Conservation (phyloP, 768 basidiomycete genomes). For the Auriscalpium vulgare region DNA sequence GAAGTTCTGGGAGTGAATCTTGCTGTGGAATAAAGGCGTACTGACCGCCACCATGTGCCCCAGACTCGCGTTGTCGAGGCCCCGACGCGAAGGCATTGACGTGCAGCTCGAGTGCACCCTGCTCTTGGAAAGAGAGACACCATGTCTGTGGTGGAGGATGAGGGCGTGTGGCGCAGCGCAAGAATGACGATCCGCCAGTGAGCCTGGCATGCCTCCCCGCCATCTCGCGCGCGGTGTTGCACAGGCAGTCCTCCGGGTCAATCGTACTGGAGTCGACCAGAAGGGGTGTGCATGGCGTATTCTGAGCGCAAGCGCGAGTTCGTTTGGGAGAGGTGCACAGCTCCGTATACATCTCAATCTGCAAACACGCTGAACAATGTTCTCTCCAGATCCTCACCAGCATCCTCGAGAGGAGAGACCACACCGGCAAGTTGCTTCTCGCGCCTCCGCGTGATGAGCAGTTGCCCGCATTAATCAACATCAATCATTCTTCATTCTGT, state of each 20-base stretch:
- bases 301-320: conserved; percentile 52
- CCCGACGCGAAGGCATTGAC: conserved; percentile 63
- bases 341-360: too few relatives aligned
- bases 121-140: conserved; percentile 54
- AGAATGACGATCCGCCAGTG: conserved; percentile 56
- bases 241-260: conserved; percentile 39
- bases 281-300: conserved; percentile 41
- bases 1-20: too few relatives aligned
- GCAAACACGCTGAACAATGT: conserved; percentile 45
- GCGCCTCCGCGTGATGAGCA: conserved; percentile 60
- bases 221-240: conserved; percentile 43
- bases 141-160: conserved; percentile 58
- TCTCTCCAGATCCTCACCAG: too few relatives aligned
- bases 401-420: too few relatives aligned
- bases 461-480: conserved; percentile 69
- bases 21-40: too few relatives aligned
- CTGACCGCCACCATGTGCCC: too few relatives aligned
- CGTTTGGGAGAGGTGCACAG: conserved; percentile 47
- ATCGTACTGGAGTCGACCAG: conserved; percentile 42
- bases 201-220: too few relatives aligned
- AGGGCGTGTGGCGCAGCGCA: conserved; percentile 69
- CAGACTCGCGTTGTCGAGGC: too few relatives aligned
- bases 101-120: conserved; percentile 55
- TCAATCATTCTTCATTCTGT: conserved; percentile 73
- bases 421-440: conserved; percentile 63